Conservation (phyloP, 106 monocot genomes). For the Acorus calamus region DNA sequence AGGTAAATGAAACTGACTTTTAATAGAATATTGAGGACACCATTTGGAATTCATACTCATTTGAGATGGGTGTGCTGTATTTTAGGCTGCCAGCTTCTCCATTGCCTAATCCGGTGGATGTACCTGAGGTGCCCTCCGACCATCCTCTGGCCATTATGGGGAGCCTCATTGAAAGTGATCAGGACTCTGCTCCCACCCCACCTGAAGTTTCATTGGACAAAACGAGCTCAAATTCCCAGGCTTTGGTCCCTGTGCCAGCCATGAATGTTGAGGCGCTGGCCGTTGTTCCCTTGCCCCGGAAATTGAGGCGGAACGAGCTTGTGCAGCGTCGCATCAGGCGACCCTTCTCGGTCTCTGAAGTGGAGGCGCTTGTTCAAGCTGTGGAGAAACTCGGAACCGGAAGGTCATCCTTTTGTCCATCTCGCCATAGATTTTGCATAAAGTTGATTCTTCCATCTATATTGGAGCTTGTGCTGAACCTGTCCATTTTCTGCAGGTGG, state of each 20-base stretch:
- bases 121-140: not conserved
- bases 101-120: not conserved
- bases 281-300: conserved; percentile 23
- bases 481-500: conserved; percentile 25
- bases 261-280: conserved; percentile 18
- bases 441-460: too few relatives aligned
- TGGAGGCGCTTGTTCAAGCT: conserved; percentile 49
- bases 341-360: conserved; percentile 52
- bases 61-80: not conserved
- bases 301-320: conserved; percentile 20
- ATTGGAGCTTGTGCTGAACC: too few relatives aligned
- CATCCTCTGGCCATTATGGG: not conserved
- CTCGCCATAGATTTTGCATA: too few relatives aligned
- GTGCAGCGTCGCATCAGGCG: conserved; percentile 40
- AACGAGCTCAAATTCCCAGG: conserved; percentile 11
- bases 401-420: conserved; percentile 13
- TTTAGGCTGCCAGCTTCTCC: conserved; percentile 12
- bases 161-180: conserved; percentile 17
- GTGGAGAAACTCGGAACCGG: conserved; percentile 54
- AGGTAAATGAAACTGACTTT: conserved; percentile 9
- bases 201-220: conserved; percentile 5
- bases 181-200: conserved; percentile 20
- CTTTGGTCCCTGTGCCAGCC: conserved; percentile 27
- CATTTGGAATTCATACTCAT: too few relatives aligned
- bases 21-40: not conserved